Evolutionary conservation across 768 basidiomycete species (phyloP), one percentile per base, ranked within the genome.

Genomic region (Pholiota molesta): DNA sequence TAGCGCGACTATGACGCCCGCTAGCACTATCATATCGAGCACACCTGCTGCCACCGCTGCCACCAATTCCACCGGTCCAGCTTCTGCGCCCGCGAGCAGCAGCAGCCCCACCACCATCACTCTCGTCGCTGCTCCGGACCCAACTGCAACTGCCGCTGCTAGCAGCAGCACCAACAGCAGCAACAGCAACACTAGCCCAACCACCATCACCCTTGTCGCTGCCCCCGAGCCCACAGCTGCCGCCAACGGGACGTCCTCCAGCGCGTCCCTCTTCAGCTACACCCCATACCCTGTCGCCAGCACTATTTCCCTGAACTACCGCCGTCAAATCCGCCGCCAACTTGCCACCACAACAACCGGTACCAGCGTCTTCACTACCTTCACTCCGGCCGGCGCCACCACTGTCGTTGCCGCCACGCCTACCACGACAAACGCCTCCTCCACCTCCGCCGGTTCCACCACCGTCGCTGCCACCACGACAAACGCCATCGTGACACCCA

Each of bases 401-500:
- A 62, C 60, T 1, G 42, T 52, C 28, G 40, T 57, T 17, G 31
- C 55, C 8, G 44, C 62, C 39, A 57, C 52, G 10, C 39, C 69
- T 28, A 62, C 56, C 35, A 61, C 68, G 23, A 60, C 66, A 55
- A n/a, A n/a, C n/a, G n/a, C n/a, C n/a, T n/a, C 28, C 5, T 26
- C 29, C 31, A 52, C 62, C 14, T 42, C 65, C 16, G 54, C 68
- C n/a, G 42, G 65, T 19, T 54, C 63, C 16, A 35, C 68, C 49
- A 62, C 60, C 1, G 42, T 52, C 28, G 40, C 59, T 17, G 31
- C 55, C 8, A 42, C 62, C 39, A 57, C 52, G 10, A n/a, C n/a
- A n/a, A 57, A 52, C 11, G 58, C 59, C 28, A 28, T 69, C 14
- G 62, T 67, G 8, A 71, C 69, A 6, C 65, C 73, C 52, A 73